Evolutionary conservation across 2,329 filamentous ascomycete species (phyloP).

Genomic region (Aspergillus carbonarius): DNA sequence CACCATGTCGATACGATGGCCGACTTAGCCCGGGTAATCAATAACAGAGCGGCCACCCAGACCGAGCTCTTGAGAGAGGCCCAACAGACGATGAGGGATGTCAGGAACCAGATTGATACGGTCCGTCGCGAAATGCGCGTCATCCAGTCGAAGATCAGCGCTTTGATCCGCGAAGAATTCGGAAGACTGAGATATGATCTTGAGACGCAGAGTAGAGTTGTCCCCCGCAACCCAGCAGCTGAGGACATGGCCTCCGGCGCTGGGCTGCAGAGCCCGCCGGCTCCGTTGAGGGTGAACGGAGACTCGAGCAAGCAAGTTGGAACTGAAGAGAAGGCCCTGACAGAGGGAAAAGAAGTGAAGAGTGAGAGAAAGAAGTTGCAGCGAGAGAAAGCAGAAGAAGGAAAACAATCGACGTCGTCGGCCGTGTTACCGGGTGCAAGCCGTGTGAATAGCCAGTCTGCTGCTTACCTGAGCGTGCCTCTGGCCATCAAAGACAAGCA

Average conservation of each 20-base stretch:
- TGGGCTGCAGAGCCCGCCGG: not conserved
- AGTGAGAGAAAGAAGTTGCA: not conserved
- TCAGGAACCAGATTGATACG: conserved; percentile 13
- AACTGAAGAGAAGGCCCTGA: not conserved
- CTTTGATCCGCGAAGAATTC: conserved; percentile 14
- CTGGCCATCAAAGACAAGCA: not conserved
- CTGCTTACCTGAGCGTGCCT: not conserved
- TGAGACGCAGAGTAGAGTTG: not conserved
- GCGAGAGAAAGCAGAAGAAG: not conserved
- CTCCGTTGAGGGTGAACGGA: not conserved
- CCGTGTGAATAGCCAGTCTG: not conserved
- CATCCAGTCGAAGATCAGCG: conserved; percentile 14
- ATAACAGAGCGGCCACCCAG: conserved; percentile 14
- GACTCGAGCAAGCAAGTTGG: not conserved
- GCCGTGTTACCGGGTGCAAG: not conserved
- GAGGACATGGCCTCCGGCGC: not conserved
- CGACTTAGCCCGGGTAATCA: conserved; percentile 18
- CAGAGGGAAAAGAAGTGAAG: not conserved
- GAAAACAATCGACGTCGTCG: not conserved
- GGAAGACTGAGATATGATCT: conserved; percentile 16
- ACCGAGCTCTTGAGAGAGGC: conserved; percentile 16
- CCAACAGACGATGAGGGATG: conserved; percentile 8
- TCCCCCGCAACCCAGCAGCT: not conserved
- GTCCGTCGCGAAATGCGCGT: conserved; percentile 11
- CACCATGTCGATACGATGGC: conserved; percentile 18